A percentile compares a stretch with the other conserved stretches of the same genome.
Evolutionary conservation across 768 basidiomycete species (phyloP).

Genomic region (Multifurca ochricompacta): DNA sequence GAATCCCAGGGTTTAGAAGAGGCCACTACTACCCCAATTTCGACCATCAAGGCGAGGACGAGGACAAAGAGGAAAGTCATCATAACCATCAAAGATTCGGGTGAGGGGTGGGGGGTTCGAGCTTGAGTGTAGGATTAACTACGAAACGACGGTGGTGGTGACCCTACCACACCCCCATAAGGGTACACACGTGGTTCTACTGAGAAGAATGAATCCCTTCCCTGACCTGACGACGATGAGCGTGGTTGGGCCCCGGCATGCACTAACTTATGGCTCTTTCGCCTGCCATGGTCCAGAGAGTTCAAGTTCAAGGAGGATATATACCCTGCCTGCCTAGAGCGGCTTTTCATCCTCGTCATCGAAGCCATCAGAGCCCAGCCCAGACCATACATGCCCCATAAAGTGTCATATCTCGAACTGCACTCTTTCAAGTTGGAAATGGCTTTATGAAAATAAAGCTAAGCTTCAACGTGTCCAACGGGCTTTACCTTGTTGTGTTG

Average conservation of each 20-base stretch:
- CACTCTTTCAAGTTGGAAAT: background rate
- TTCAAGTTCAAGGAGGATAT: too few species aligned
- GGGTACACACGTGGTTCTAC: too few species aligned
- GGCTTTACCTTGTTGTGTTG: background rate
- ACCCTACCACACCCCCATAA: too few species aligned
- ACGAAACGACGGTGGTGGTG: too few species aligned
- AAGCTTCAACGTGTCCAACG: background rate
- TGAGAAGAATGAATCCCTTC: too few species aligned
- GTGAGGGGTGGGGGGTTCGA: too few species aligned
- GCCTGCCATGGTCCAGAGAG: background rate
- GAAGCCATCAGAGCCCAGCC: background rate
- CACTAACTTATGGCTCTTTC: background rate
- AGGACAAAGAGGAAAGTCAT: background rate
- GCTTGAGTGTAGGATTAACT: too few species aligned
- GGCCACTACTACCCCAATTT: background rate
- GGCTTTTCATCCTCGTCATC: too few species aligned
- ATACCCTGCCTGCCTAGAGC: too few species aligned
- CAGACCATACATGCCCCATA: background rate
- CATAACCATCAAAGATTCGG: background rate
- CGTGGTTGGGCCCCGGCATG: too few species aligned
- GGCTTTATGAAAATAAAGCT: background rate
- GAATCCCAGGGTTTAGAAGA: background rate
- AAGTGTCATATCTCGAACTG: background rate
- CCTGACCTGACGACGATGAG: too few species aligned
- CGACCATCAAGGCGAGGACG: background rate